Evolutionary conservation across 1,284 basidiomycete genomes (phyloP).

Genomic region (Phellopilus nigrolimitatus): DNA sequence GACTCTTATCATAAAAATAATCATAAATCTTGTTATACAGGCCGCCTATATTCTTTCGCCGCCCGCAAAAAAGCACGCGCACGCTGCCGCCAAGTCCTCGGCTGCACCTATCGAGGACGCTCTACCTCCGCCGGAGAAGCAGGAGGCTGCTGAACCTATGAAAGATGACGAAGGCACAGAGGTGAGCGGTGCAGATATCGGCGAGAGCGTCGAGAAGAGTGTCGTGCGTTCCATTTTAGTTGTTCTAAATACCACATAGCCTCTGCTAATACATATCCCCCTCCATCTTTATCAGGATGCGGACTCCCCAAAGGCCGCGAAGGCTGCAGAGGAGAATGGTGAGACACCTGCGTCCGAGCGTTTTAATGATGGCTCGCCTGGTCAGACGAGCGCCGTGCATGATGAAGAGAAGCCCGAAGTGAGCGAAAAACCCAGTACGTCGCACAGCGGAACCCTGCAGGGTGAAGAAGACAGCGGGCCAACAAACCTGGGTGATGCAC

Average conservation of each 20-base stretch:
- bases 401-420: conserved; percentile 12
- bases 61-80: conserved; percentile 16
- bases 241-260: too few relatives aligned
- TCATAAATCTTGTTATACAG: background rate
- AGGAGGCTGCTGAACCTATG: conserved; percentile 11
- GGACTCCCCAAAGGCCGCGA: conserved; percentile 19
- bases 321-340: conserved; percentile 14
- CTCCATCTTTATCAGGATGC: conserved; percentile 11
- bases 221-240: conserved; percentile 3
- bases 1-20: background rate
- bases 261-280: background rate
- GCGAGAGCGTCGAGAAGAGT: conserved; percentile 6
- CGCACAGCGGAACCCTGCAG: conserved; percentile 14
- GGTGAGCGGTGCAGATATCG: conserved; percentile 13
- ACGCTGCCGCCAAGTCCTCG: conserved; percentile 11
- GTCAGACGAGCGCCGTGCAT: conserved; percentile 3
- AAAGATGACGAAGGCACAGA: conserved; percentile 19
- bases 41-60: conserved; percentile 16
- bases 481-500: conserved; percentile 17
- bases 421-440: background rate
- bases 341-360: conserved; percentile 1
- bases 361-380: conserved; percentile 11
- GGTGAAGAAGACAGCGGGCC: conserved; percentile 13
- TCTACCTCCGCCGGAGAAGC: conserved; percentile 10
- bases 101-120: conserved; percentile 13